These are phyloP conservation scores for Colletotrichum cereale DNA, from an alignment of 2,329 filamentous ascomycete species.

Conservation along the genomic window DNA sequence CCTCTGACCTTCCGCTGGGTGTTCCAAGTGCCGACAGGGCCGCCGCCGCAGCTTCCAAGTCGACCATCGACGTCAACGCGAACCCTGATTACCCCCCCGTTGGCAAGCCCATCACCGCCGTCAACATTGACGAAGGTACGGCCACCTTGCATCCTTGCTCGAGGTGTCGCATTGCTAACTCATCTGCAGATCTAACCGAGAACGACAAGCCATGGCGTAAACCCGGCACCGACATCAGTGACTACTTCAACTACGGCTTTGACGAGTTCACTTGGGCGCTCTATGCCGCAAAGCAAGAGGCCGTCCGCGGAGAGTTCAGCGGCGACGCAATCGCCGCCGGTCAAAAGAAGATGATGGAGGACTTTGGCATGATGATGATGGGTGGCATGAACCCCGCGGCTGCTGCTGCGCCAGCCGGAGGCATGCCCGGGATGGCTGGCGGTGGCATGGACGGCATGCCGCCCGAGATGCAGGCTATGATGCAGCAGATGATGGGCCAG, in stretches of 20 bases:
- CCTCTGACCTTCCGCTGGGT: conserved; percentile 46
- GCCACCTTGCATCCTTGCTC: neutral
- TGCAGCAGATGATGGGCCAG: conserved; percentile 77
- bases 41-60: conserved; percentile 78
- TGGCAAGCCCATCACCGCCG: conserved; percentile 84
- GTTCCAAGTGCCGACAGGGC: conserved; percentile 64
- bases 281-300: conserved; percentile 90
- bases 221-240: conserved; percentile 92
- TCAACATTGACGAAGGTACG: conserved; percentile 78
- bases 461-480: conserved; percentile 76
- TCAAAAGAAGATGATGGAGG: conserved; percentile 84
- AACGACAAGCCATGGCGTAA: conserved; percentile 96
- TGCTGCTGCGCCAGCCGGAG: conserved; percentile 46
- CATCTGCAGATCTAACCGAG: conserved; percentile 70
- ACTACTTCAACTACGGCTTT: conserved; percentile 99
- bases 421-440: conserved; percentile 61
- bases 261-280: conserved; percentile 98
- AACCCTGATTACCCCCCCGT: conserved; percentile 83
- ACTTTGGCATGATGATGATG: conserved; percentile 78
- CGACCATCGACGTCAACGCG: conserved; percentile 85
- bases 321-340: conserved; percentile 72
- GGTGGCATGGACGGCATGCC: conserved; percentile 72
- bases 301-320: conserved; percentile 80
- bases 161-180: conserved; percentile 2
- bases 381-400: conserved; percentile 60